Evolutionary conservation across 164 flowering plant genomes (phyloP).

Genomic region (Tetracentron sinense): DNA sequence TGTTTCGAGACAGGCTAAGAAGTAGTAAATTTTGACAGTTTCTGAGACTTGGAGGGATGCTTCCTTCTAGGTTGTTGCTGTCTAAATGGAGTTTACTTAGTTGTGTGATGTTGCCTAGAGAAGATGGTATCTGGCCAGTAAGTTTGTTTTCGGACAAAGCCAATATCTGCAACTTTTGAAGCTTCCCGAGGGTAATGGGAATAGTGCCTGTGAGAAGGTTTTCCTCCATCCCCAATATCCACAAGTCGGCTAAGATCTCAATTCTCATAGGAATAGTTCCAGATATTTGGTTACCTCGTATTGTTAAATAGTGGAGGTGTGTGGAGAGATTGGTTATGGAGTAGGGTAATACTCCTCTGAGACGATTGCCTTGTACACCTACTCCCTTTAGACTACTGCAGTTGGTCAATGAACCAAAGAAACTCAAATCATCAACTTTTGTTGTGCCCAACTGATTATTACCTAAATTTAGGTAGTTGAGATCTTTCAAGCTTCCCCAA

Average conservation of each 20-base stretch:
- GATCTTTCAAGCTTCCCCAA: too few relatives aligned
- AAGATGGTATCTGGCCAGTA: slow-evolving; percentile 4
- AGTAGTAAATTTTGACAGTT: background rate
- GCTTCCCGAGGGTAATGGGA: slow-evolving; percentile 4
- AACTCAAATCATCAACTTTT: too few relatives aligned
- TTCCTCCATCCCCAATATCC: background rate
- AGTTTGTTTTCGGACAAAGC: background rate
- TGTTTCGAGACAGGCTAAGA: slow-evolving; percentile 14
- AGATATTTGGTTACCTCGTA: background rate
- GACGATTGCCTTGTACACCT: too few relatives aligned
- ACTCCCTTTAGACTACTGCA: background rate
- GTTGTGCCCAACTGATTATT: too few relatives aligned
- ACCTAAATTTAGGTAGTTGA: too few relatives aligned
- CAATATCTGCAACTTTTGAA: background rate
- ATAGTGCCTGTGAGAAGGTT: background rate
- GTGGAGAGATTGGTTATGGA: background rate
- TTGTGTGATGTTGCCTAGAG: background rate
- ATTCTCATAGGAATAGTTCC: background rate
- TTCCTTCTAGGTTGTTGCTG: slow-evolving; percentile 2
- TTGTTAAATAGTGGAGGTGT: background rate
- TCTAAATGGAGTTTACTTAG: background rate
- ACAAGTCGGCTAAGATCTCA: background rate
- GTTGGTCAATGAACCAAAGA: too few relatives aligned
- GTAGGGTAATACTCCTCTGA: background rate
- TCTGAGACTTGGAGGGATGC: slow-evolving; percentile 8